Evolutionary conservation across 192 early-diverging fungal genomes (phyloP), one percentile per base, ranked within the genome.

Genomic region (Coemansia javaensis): DNA sequence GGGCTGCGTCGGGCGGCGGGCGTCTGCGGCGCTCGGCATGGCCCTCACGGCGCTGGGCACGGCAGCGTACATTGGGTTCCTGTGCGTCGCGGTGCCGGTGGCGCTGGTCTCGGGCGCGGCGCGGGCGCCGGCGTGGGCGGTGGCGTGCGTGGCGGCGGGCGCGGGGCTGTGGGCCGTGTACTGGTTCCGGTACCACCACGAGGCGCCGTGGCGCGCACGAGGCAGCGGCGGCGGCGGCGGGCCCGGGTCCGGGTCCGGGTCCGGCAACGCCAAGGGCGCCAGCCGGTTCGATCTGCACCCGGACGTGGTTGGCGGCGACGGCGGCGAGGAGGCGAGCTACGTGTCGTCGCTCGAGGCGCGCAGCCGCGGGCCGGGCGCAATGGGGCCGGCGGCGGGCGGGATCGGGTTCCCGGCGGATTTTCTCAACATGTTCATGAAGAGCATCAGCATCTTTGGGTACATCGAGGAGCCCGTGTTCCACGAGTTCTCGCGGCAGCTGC

Each of bases 401-500:
- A 30, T 50, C 9, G 71, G 64, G 16, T 75, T 75, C 34, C 71
- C 71, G 18, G 60, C 63, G 9, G 65, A 75, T 27, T 66, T 75
- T 41, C 60, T 75, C n/a, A 66, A 42, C 49, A 75, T 75, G 71
- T 75, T 75, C 45, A 67, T 75, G 71, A 67, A 75, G 56, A 75
- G 71, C 44, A 95, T 94, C 67, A 91, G 90, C 65, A 88, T 96
- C 7, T 98, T 99, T 82, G 94, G 94, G 0, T 98, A 96, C 61
- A 80, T 99, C 11, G 97, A 99, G 40, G 79, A 90, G 50, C 90
- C 89, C 1, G 93, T 99, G 7, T 94, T 99, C 63, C 89, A 90
- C 63, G 97, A 99, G 64, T 81, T 99, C 14, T 88, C 90, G 14
- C 71, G 90, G 30, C 89, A 94, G 55, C 73, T 95, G 39, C 90